Evolutionary conservation across 768 basidiomycete genomes (phyloP), one percentile per base, ranked within the genome.

Genomic region (Fomitopsis serialis): DNA sequence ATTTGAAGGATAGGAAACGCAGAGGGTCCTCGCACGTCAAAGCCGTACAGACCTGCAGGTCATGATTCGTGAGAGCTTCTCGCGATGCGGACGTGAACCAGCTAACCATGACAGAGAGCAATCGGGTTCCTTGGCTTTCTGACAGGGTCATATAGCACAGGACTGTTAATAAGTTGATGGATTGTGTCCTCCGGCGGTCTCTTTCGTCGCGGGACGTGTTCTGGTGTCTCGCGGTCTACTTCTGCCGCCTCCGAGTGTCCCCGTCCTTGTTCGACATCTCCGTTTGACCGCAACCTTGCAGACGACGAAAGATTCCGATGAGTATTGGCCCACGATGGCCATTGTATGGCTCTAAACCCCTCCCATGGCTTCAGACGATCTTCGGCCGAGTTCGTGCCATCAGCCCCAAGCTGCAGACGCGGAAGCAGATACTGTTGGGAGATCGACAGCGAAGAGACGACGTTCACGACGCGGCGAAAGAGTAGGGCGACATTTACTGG

Each of bases 71-170:
- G 15, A 40, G 37, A 17, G 46, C 29, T 8, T 34, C 3, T 50
- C 19, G 6, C 47, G 42, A 11, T 17, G 53, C 44, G n/a, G 22
- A 37, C 42, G 21, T 32, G 29, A 46, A 40, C 32, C 48, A 47
- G 67, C 80, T 61, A 62, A 92, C 95, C 96, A 71, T 99, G 96
- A 65, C 92, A 97, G n/a, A 98, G 78, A 2, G 96, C 92, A 53
- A 99, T 85, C 1, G 93, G 92, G 67, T 91, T 83, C 6, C 96
- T 84, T 2, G 97, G 93, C 4, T 77, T 78, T 58, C 90, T 78
- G 3, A 87, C 59, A 0, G 91, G 92, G 57, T 94, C 81, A 59
- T 80, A 88, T 25, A 98, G 75, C 0, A 82, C 76, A 2, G 95
- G 92, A 61, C 90, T 83, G 45, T 74, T 72, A 61, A 97, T 81